Evolutionary conservation across 192 early-diverging fungal species (phyloP).

Genomic region (Backusella psychrophila): DNA sequence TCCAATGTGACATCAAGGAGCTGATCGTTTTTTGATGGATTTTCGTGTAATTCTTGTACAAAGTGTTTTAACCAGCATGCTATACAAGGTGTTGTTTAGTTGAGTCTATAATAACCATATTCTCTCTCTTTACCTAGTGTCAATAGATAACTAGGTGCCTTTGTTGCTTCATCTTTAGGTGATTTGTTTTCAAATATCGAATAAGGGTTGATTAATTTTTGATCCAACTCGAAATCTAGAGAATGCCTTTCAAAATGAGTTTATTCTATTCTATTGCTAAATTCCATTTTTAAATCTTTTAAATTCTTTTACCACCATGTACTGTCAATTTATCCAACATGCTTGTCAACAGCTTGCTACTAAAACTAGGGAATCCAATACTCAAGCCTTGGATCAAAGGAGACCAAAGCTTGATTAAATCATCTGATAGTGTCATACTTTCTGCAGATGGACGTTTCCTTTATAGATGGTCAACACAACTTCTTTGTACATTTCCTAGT

Average conservation of each 20-base stretch:
- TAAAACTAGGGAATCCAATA: slow-evolving; percentile 32
- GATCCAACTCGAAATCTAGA: slow-evolving; percentile 16
- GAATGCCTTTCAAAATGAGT: too few species aligned
- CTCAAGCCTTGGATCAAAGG: slow-evolving; percentile 41
- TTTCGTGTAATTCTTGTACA: slow-evolving; percentile 32
- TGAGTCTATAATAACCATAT: not conserved
- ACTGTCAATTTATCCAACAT: slow-evolving; percentile 27
- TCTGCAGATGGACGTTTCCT: slow-evolving; percentile 37
- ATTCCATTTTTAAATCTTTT: too few species aligned
- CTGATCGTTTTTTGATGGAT: not conserved
- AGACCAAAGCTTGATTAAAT: slow-evolving; percentile 40
- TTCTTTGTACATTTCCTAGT: not conserved
- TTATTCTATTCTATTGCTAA: too few species aligned
- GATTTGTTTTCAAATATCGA: slow-evolving; percentile 16
- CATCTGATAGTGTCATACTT: slow-evolving; percentile 38
- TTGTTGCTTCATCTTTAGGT: slow-evolving; percentile 18
- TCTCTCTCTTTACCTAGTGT: slow-evolving; percentile 35
- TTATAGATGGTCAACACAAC: not conserved
- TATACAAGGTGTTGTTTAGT: not conserved
- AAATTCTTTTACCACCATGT: too few species aligned
- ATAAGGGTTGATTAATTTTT: slow-evolving; percentile 33
- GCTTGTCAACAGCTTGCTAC: slow-evolving; percentile 20
- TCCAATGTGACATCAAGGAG: slow-evolving; percentile 38
- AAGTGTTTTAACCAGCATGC: slow-evolving; percentile 59
- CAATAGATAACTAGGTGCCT: slow-evolving; percentile 43